Evolutionary conservation across 1,284 basidiomycete species (phyloP), one percentile per base, ranked within the genome.

Genomic region (Malassezia nana): DNA sequence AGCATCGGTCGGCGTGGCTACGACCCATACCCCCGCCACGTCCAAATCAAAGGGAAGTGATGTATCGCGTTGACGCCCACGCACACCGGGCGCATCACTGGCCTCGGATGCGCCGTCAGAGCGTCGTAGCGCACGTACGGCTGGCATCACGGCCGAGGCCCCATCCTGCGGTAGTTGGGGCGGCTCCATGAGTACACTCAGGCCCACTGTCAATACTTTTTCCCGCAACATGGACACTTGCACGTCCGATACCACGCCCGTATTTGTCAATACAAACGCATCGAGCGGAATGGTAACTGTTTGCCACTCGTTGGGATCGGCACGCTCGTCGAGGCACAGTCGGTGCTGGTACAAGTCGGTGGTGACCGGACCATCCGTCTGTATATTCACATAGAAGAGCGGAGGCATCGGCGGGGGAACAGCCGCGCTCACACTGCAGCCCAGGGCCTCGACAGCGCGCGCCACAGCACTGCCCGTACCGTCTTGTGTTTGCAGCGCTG

Each of bases 341-440:
- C 86, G 79, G 67, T 92, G 89, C 68, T 91, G 89, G 83, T 88
- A 92, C 18, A 92, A 77, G 74, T 90, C 88, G 30, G 76, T 76
- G 60, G 73, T 69, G 13, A 78, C 75, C 2, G 84, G 82, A 1
- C 77, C 76, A 1, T 86, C 85, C 2, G 88, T 90, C 74, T 91
- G 89, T 28, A 92, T 76, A 73, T 92, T 92, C 54, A 89, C 86
- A 65, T 85, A 78, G 53, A 64, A 73, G 29, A 77, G 76, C 74
- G 64, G 76, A n/a, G 58, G 64, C 3, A 55, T 63, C 25, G 51
- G 56, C 55, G 59, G 59, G 38, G 48, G 64, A 30, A 50, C 29
- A 10, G 44, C 18, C 30, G 25, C 16, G 6, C 41, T 26, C 20
- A 41, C 25, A 4, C 20, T 56, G 53, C 63, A 49, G 24, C 58